phyloP scores from a whole-genome alignment of 1,284 basidiomycete genomes.

The Trametes polyzona region DNA sequence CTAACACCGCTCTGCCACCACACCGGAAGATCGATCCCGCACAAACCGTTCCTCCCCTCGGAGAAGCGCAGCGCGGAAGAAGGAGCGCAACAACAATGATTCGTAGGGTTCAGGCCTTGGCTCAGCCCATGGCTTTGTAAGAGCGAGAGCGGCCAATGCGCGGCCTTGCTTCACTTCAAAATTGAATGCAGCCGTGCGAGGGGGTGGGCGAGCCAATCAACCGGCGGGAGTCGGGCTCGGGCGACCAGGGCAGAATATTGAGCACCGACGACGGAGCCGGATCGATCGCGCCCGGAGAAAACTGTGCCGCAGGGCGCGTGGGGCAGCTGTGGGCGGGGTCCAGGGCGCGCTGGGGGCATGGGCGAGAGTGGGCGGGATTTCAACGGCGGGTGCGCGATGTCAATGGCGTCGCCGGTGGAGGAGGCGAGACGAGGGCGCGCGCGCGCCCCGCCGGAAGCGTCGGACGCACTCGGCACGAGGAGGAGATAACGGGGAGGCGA shows the following conservation, averaged over 20 bases:
- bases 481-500: constrained; percentile 21
- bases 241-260: not conserved
- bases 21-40: not conserved
- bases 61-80: not conserved
- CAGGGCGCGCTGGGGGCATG: not conserved
- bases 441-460: not conserved
- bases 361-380: not conserved
- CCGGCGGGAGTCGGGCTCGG: not conserved
- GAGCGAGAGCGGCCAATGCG: not conserved
- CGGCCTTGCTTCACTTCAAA: not conserved
- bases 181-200: not conserved
- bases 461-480: constrained; percentile 1
- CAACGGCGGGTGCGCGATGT: not conserved
- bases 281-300: not conserved
- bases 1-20: no score
- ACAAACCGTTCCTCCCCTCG: not conserved
- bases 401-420: not conserved
- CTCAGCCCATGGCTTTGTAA: not conserved
- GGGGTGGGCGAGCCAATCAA: constrained; percentile 1
- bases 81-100: not conserved
- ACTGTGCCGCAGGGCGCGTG: not conserved
- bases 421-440: not conserved
- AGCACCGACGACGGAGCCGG: not conserved
- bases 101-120: not conserved
- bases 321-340: not conserved